Evolutionary conservation across 169 alveolate genomes (phyloP).

Genomic region (Plasmodium cynomolgi): DNA sequence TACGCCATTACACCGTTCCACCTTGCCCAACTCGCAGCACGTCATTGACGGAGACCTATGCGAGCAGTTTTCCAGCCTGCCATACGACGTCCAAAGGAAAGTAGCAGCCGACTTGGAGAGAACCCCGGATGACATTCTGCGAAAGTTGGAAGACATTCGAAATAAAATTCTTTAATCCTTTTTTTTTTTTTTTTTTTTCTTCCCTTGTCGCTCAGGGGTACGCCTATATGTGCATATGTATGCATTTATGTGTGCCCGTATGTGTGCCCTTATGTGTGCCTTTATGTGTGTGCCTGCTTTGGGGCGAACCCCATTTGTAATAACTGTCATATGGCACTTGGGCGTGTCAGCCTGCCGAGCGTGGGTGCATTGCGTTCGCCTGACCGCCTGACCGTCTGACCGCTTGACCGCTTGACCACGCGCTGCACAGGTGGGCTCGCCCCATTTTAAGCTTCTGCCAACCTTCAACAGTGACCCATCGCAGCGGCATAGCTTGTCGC

Average conservation of each 20-base stretch:
- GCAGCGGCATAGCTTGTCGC: not conserved
- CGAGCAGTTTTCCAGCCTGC: slow-evolving; percentile 90
- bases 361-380: not conserved
- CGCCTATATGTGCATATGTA: not conserved
- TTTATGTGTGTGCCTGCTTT: not conserved
- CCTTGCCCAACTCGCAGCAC: slow-evolving; percentile 74
- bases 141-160: slow-evolving; percentile 95
- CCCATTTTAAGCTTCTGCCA: not conserved
- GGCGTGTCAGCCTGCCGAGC: not conserved
- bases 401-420: no score
- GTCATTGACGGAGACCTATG: slow-evolving; percentile 99
- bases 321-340: not conserved
- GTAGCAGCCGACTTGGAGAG: slow-evolving; percentile 94
- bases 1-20: not conserved
- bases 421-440: no score
- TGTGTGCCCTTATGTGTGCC: not conserved
- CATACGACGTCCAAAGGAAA: slow-evolving; percentile 88
- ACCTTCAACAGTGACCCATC: not conserved
- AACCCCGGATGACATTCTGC: slow-evolving; percentile 93
- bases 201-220: not conserved
- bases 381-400: no score
- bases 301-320: not conserved
- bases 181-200: not conserved
- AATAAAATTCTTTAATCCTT: slow-evolving; percentile 89
- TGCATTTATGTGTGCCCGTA: not conserved